A percentile compares a stretch with the other conserved stretches of the same genome.
These are phyloP conservation scores for Naumovozyma dairenensis DNA, from an alignment of 805 yeast species.

Conservation along the genomic window DNA sequence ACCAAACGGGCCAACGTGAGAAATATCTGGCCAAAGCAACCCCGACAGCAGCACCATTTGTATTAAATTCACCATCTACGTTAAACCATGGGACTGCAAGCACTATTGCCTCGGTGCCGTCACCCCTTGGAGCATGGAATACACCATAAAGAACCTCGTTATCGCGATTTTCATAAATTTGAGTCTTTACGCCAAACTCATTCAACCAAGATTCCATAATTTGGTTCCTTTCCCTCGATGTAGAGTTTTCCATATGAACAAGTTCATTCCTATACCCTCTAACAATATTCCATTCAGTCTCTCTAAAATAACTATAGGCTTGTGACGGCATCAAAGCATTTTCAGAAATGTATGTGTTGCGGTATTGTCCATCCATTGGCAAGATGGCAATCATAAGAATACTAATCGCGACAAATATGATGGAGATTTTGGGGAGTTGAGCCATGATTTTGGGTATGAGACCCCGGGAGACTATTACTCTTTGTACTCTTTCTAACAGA, in stretches of 20 bases:
- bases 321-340: slow-evolving; percentile 97
- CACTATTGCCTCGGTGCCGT: slow-evolving; percentile 91
- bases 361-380: slow-evolving; percentile 73
- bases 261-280: slow-evolving; percentile 63
- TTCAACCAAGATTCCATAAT: slow-evolving; percentile 49
- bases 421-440: slow-evolving; percentile 35
- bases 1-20: slow-evolving; percentile 85
- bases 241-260: slow-evolving; percentile 25
- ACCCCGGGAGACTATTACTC: slow-evolving; percentile 36
- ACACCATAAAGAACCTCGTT: slow-evolving; percentile 59
- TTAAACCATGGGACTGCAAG: slow-evolving; percentile 82
- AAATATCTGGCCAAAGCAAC: slow-evolving; percentile 72
- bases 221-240: slow-evolving; percentile 33
- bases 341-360: slow-evolving; percentile 83
- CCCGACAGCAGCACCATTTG: slow-evolving; percentile 71
- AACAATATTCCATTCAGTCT: slow-evolving; percentile 86
- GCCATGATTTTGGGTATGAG: slow-evolving; percentile 37
- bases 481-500: slow-evolving; percentile 29
- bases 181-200: slow-evolving; percentile 64
- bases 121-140: slow-evolving; percentile 89
- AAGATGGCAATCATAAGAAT: slow-evolving; percentile 45
- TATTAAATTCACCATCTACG: slow-evolving; percentile 51
- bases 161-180: slow-evolving; percentile 33
- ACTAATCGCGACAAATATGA: slow-evolving; percentile 37
- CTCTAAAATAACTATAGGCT: slow-evolving; percentile 83